Base-by-base conservation (phyloP, 768 basidiomycete genomes). In the Sarcomyxa edulis region DNA sequence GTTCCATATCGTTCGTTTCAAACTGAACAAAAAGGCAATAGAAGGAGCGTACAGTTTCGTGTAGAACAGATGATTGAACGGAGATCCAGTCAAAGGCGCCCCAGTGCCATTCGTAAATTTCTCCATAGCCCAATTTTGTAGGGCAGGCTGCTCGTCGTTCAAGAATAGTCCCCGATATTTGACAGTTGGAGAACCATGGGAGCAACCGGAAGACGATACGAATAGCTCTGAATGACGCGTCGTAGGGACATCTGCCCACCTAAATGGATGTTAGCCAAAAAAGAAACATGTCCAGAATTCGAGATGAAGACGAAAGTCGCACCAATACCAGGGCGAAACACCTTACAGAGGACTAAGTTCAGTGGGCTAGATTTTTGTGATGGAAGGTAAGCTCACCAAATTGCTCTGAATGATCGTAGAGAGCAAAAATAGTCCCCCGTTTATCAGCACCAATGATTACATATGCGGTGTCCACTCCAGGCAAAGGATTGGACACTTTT, bases 161-260 rank as follows among this genome's bases (percentile, higher is more conserved):
- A 87, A 58, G 64, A 87, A 81, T 29, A 84, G 72, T 10, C 76
- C 84, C 23, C 83, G 72, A 48, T 80, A 84, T 51, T 83, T 76
- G 40, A 86, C 79, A 6, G 74, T 76, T 3, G 84, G 82, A 11
- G 66, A 50, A 28, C 78, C 82, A 56, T 84, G 81, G 5, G 68
- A 58, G 52, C 71, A 73, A 12, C 71, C 71, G 23, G 48, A 49
- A 18, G 63, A 44, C 2, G 66, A 46, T 9, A 76, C 69, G 45
- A 70, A 76, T 18, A 85, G 43, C 24, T 72, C 55, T 8, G 62
- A 52, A 24, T 78, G 69, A 22, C 64, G 60, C 11, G 69, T 71
- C 1, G 71, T 65, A 6, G 79, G 79, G n/a, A 83, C 83, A 53
- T 87, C 83, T n/a, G 82, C 79, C 83, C 83, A 87, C 76, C 76